These are phyloP conservation scores for Lactifluus hygrophoroides DNA, from an alignment of 768 basidiomycete species.

Conservation along the genomic window DNA sequence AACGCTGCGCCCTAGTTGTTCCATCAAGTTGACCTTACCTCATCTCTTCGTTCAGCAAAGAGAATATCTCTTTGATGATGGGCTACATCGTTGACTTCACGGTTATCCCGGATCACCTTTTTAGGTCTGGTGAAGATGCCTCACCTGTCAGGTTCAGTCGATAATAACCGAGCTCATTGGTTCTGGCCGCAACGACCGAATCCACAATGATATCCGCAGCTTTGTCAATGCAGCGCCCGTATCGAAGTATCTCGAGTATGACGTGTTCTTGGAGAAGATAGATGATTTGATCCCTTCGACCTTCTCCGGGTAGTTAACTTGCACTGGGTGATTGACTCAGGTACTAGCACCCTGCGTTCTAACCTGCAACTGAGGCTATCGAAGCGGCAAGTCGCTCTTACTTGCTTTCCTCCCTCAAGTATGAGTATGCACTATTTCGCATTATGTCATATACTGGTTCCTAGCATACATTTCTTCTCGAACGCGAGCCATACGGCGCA, in stretches of 20 bases:
- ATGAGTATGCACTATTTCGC: neutral
- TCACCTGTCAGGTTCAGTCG: neutral
- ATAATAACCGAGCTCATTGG: neutral
- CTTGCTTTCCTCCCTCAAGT: neutral
- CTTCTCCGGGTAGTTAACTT: neutral
- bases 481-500: neutral
- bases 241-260: neutral
- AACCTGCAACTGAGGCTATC: neutral
- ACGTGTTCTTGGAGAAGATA: neutral
- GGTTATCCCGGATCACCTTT: neutral
- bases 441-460: too few species aligned
- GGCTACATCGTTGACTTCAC: slow-evolving; percentile 9
- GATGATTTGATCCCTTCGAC: neutral
- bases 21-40: neutral
- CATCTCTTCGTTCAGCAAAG: neutral
- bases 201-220: neutral
- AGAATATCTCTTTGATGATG: neutral
- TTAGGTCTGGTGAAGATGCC: neutral
- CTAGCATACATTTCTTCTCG: neutral
- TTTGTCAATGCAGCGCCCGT: neutral
- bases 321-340: neutral
- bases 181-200: neutral
- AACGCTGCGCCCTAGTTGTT: neutral
- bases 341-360: neutral
- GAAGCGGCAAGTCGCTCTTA: neutral